These are phyloP conservation scores for Saccharum hybrid DNA, from an alignment of 202 grass and related monocot species.

Conservation along the genomic window DNA sequence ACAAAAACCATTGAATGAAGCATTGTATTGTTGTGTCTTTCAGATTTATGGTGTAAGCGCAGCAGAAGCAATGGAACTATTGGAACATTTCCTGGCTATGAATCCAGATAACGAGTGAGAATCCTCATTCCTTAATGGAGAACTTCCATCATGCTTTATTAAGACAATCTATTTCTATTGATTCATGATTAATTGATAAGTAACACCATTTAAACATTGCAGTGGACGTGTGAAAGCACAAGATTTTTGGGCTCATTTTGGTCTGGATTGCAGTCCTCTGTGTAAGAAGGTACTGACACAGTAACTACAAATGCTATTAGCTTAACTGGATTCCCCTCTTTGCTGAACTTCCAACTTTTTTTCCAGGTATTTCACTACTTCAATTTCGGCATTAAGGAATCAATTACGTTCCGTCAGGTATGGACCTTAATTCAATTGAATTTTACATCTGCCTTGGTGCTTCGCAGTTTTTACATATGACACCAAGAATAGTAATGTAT, in stretches of 20 bases:
- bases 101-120: slow-evolving; percentile 75
- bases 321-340: slow-evolving; percentile 10
- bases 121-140: not conserved
- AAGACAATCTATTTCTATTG: not conserved
- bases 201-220: slow-evolving; percentile 41
- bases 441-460: not conserved
- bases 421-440: not conserved
- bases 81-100: slow-evolving; percentile 88
- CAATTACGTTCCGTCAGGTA: slow-evolving; percentile 98
- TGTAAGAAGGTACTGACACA: slow-evolving; percentile 65
- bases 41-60: slow-evolving; percentile 85
- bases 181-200: slow-evolving; percentile 16
- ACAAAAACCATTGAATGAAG: not conserved
- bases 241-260: slow-evolving; percentile 83
- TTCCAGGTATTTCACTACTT: slow-evolving; percentile 93
- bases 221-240: slow-evolving; percentile 75
- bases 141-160: not conserved
- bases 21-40: slow-evolving; percentile 10
- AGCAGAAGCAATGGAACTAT: slow-evolving; percentile 77
- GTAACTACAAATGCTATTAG: not conserved
- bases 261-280: slow-evolving; percentile 64
- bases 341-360: slow-evolving; percentile 10
- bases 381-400: slow-evolving; percentile 62
- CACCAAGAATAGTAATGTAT: not conserved
- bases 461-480: not conserved